Percentiles rank a stretch among this genome's conserved stretches.
phyloP scores from a whole-genome alignment of 306 rosid species.

The Cicer yamashitae region DNA sequence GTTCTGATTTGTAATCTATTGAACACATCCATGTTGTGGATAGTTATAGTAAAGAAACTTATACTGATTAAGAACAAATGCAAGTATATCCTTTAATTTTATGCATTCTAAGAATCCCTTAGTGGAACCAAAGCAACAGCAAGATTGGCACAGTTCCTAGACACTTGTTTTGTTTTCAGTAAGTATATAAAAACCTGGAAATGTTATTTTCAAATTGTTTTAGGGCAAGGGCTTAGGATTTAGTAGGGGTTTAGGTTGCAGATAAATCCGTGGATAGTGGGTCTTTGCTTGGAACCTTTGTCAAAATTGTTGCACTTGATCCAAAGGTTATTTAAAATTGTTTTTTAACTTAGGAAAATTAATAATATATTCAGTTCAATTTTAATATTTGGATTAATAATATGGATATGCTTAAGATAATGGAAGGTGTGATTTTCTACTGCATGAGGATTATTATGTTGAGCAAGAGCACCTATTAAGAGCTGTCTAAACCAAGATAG shows the following conservation, averaged over 20 bases:
- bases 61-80: background rate
- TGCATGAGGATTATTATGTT: background rate
- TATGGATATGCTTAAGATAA: conserved; percentile 1
- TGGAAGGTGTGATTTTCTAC: background rate
- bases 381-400: conserved; percentile 5
- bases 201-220: background rate
- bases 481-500: conserved; percentile 21
- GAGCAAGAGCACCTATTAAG: conserved; percentile 7
- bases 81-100: background rate
- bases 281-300: background rate
- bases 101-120: background rate
- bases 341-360: background rate
- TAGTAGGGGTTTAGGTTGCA: background rate
- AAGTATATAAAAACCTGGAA: background rate
- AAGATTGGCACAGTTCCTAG: conserved; percentile 11
- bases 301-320: conserved; percentile 2
- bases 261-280: background rate
- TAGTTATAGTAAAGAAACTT: background rate
- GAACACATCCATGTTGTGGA: background rate
- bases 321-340: background rate
- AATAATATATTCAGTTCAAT: conserved; percentile 2
- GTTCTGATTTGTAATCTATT: conserved; percentile 7
- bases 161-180: conserved; percentile 28
- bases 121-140: conserved; percentile 25
- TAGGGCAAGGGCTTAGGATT: conserved; percentile 14